phyloP scores from a whole-genome alignment of 441 rosid genomes.

The Jatropha multifida region DNA sequence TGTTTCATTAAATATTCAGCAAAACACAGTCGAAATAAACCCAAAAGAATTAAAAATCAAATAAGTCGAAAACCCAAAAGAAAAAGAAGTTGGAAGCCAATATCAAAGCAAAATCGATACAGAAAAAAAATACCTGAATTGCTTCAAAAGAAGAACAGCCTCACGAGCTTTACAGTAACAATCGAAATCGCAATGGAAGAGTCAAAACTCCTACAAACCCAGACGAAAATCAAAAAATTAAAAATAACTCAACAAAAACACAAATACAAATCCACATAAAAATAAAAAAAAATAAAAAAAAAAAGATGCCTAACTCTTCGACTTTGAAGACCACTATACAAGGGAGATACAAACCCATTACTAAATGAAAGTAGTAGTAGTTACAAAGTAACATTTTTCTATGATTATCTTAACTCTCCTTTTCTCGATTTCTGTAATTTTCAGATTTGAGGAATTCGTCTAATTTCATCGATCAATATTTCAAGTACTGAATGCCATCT shows the following conservation, averaged over 20 bases:
- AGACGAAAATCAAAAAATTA: not conserved
- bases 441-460: no score
- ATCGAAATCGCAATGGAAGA: not conserved
- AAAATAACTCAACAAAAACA: not conserved
- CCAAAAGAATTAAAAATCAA: not conserved
- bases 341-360: no score
- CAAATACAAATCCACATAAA: not conserved
- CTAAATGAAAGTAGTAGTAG: no score
- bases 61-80: not conserved
- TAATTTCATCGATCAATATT: no score
- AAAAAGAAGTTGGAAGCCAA: not conserved
- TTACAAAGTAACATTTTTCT: no score
- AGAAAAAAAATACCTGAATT: not conserved
- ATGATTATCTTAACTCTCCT: no score
- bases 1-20: no score
- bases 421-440: no score
- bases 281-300: not conserved
- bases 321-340: not conserved
- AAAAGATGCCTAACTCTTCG: not conserved
- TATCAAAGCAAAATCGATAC: not conserved
- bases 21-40: not conserved
- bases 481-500: no score
- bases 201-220: not conserved
- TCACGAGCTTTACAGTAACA: not conserved
- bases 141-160: constrained; percentile 5